Conservation (phyloP, 2,329 filamentous ascomycete species). For the Scolecobasidium constrictum region DNA sequence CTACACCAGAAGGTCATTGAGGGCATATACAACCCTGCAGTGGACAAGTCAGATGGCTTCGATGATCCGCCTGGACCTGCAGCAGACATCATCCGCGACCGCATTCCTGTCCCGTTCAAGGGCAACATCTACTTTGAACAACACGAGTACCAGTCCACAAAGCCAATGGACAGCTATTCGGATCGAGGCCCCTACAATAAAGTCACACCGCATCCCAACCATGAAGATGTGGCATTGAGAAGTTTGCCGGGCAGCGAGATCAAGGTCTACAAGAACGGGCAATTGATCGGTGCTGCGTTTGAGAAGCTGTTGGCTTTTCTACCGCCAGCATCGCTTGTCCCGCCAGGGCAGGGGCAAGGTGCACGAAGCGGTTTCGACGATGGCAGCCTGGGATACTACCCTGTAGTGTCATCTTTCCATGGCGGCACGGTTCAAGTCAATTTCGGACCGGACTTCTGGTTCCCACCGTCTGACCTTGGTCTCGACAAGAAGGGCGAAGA, state of each 20-base stretch:
- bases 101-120: constrained; percentile 90
- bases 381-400: constrained; percentile 91
- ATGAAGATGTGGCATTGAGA: constrained; percentile 62
- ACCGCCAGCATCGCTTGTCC: constrained; percentile 60
- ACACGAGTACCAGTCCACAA: constrained; percentile 77
- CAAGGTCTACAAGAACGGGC: constrained; percentile 86
- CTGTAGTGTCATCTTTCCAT: constrained; percentile 82
- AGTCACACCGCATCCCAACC: constrained; percentile 65
- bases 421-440: constrained; percentile 88
- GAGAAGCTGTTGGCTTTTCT: constrained; percentile 82
- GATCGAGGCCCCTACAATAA: constrained; percentile 45
- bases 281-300: constrained; percentile 76
- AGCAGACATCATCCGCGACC: constrained; percentile 81
- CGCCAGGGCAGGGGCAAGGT: constrained; percentile 57
- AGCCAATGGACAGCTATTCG: constrained; percentile 64
- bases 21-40: constrained; percentile 76
- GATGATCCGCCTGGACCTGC: constrained; percentile 31
- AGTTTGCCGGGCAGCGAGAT: constrained; percentile 81
- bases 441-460: constrained; percentile 91
- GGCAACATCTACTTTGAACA: constrained; percentile 89
- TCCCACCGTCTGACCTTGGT: constrained; percentile 51
- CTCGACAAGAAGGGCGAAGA: constrained; percentile 26
- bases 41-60: constrained; percentile 53
- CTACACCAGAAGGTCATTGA: constrained; percentile 82
- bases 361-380: constrained; percentile 85